Conservation (phyloP, 257 asterid genomes). For the Ilex asprella region DNA sequence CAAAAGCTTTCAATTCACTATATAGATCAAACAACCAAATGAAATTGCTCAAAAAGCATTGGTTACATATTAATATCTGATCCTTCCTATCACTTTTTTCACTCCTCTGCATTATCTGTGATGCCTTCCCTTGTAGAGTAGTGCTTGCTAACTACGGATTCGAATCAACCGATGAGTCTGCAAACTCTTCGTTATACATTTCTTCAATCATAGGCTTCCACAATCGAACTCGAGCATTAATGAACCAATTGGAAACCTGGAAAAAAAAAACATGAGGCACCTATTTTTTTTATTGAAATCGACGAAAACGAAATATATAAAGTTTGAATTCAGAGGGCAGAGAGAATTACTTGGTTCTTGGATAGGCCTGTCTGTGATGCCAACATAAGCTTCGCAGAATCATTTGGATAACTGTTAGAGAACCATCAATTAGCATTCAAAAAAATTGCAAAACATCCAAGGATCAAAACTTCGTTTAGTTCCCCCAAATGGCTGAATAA, state of each 20-base stretch:
- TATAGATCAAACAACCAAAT: too few relatives aligned
- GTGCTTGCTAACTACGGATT: slow-evolving; percentile 33
- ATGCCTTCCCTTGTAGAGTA: slow-evolving; percentile 33
- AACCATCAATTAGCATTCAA: slow-evolving; percentile 1
- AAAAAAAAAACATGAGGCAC: slow-evolving; percentile 3
- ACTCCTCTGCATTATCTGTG: slow-evolving; percentile 53
- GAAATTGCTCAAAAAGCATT: too few relatives aligned
- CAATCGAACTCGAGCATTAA: slow-evolving; percentile 81
- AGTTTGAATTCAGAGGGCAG: neutral
- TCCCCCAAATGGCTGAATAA: neutral
- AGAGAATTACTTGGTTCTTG: slow-evolving; percentile 64
- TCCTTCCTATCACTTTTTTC: neutral
- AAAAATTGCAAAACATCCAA: too few relatives aligned
- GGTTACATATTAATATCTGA: too few relatives aligned
- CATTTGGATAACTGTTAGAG: slow-evolving; percentile 71
- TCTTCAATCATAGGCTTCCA: slow-evolving; percentile 99
- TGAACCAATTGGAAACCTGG: slow-evolving; percentile 86
- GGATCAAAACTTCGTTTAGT: neutral
- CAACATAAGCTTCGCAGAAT: slow-evolving; percentile 78
- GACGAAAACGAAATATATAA: neutral
- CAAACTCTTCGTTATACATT: slow-evolving; percentile 82
- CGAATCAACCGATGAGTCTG: slow-evolving; percentile 56
- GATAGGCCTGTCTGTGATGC: slow-evolving; percentile 89
- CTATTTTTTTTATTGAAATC: neutral
- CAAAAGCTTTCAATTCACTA: too few relatives aligned